Evolutionary conservation across 192 early-diverging fungal genomes (phyloP).

Genomic region (Spizellomyces sp.): DNA sequence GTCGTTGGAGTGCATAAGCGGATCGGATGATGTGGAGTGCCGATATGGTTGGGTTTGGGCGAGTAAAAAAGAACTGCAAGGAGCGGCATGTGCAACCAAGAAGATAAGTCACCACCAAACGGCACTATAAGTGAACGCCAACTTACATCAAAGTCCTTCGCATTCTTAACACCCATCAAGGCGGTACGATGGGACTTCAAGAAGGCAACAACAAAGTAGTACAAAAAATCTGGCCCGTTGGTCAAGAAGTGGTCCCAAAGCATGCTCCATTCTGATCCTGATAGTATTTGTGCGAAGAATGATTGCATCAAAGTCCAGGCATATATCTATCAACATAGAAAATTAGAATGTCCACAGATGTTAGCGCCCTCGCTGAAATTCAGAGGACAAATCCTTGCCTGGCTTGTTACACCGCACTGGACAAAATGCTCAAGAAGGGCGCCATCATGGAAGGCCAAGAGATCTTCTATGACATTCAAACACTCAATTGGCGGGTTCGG

Average conservation of each 20-base stretch:
- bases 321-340: conserved; percentile 39
- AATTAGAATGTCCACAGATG: not conserved
- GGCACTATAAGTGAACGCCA: not conserved
- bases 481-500: conserved; percentile 64
- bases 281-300: conserved; percentile 52
- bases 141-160: conserved; percentile 48
- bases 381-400: conserved; percentile 33
- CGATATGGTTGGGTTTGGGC: conserved; percentile 35
- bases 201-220: conserved; percentile 53
- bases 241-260: conserved; percentile 62
- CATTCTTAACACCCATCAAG: conserved; percentile 36
- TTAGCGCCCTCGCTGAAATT: not conserved
- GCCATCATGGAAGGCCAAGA: conserved; percentile 53
- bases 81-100: too few relatives aligned
- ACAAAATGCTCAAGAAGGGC: conserved; percentile 54
- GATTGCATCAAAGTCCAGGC: conserved; percentile 53
- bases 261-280: conserved; percentile 50
- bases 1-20: conserved; percentile 34
- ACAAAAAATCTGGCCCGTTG: conserved; percentile 49
- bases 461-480: conserved; percentile 53
- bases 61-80: conserved; percentile 47
- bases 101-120: not conserved
- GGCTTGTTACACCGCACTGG: conserved; percentile 43
- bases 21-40: conserved; percentile 26
- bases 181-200: conserved; percentile 34